A percentile compares a stretch with the other conserved stretches of the same genome.
These are phyloP conservation scores for Annulohypoxylon truncatum DNA, from an alignment of 2,329 filamentous ascomycete genomes.

Conservation along the genomic window DNA sequence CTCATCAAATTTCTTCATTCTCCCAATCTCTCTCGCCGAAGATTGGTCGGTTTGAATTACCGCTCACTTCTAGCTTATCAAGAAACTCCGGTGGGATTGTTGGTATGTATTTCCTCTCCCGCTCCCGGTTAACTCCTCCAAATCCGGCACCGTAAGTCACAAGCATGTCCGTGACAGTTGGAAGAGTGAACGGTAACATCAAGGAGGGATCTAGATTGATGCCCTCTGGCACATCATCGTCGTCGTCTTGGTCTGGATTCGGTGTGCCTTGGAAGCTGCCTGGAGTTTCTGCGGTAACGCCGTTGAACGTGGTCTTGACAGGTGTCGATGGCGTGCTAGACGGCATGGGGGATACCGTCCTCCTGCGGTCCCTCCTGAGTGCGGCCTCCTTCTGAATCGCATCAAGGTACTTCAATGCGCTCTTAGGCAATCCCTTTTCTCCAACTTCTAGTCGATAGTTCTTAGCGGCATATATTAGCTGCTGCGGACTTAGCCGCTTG, in stretches of 20 bases:
- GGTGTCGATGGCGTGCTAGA: constrained; percentile 53
- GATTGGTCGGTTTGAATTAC: constrained; percentile 64
- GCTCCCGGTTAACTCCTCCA: constrained; percentile 89
- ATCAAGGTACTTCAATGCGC: constrained; percentile 85
- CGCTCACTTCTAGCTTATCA: constrained; percentile 79
- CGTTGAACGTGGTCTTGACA: constrained; percentile 53
- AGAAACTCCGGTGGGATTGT: constrained; percentile 95
- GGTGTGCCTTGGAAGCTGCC: constrained; percentile 57
- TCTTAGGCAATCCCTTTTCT: constrained; percentile 90
- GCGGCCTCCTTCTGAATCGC: constrained; percentile 81
- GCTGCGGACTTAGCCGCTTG: constrained; percentile 83
- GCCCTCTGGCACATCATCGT: constrained; percentile 77
- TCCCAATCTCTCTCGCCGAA: constrained; percentile 75
- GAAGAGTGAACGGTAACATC: constrained; percentile 94
- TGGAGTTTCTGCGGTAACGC: constrained; percentile 57
- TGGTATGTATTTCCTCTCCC: constrained; percentile 94
- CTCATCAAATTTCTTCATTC: constrained; percentile 66
- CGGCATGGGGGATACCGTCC: constrained; percentile 57
- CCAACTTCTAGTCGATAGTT: constrained; percentile 96
- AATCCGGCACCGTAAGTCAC: constrained; percentile 95
- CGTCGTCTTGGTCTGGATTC: constrained; percentile 64
- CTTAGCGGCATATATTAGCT: constrained; percentile 90
- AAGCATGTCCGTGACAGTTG: constrained; percentile 97
- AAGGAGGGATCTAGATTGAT: constrained; percentile 88
- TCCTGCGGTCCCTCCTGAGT: constrained; percentile 66